phyloP scores from a whole-genome alignment of 2,329 filamentous ascomycete species.

The Diaporthe ilicicola region DNA sequence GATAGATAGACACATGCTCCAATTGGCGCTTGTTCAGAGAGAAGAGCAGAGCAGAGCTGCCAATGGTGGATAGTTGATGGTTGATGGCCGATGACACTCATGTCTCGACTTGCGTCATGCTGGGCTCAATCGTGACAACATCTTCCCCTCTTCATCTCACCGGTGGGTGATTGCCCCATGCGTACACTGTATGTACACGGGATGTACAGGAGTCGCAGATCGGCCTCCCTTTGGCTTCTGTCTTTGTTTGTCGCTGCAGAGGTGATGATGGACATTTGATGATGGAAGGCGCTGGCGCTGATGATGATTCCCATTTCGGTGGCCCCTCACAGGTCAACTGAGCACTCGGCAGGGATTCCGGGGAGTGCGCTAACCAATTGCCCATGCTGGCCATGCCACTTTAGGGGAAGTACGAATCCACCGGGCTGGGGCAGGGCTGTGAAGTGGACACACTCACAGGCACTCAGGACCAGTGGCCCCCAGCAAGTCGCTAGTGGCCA shows the following conservation, averaged over 20 bases:
- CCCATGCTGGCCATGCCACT: neutral
- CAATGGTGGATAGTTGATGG: neutral
- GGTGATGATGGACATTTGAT: neutral
- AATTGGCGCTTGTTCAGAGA: too few species aligned
- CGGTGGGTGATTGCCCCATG: neutral
- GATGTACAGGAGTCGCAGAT: neutral
- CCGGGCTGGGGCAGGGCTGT: conserved; percentile 21
- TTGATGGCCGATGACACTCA: neutral
- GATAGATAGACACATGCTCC: neutral
- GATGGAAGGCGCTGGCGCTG: neutral
- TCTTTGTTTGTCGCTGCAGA: too few species aligned
- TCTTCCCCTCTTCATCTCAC: neutral
- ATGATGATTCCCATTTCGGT: conserved; percentile 2
- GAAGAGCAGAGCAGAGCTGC: too few species aligned
- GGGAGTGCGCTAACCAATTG: neutral
- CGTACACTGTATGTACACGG: neutral
- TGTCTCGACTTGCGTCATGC: neutral
- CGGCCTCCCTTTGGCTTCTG: neutral
- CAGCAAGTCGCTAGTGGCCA: too few species aligned
- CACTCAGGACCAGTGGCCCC: neutral
- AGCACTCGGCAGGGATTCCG: neutral
- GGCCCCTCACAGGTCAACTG: conserved; percentile 18
- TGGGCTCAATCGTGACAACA: neutral
- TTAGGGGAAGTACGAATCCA: neutral
- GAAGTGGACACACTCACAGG: neutral